Evolutionary conservation across 768 basidiomycete genomes (phyloP).

Genomic region (Amanita molliuscula): DNA sequence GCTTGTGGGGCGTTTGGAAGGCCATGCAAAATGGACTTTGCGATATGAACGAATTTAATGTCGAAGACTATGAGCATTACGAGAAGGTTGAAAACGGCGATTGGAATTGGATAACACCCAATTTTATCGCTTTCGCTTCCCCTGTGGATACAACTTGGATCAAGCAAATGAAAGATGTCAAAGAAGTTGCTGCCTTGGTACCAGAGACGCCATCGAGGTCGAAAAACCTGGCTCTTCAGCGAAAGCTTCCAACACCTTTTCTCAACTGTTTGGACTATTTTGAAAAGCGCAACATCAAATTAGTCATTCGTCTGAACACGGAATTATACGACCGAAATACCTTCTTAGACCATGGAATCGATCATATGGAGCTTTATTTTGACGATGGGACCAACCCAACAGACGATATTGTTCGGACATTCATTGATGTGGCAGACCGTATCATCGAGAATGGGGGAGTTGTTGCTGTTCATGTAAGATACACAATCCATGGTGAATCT

Average conservation of each 20-base stretch:
- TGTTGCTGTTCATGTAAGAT: conserved; percentile 78
- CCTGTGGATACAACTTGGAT: conserved; percentile 78
- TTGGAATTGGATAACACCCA: conserved; percentile 92
- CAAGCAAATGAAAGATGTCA: conserved; percentile 59
- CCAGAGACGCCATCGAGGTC: conserved; percentile 13
- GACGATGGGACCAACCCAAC: conserved; percentile 98
- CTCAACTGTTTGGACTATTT: conserved; percentile 92
- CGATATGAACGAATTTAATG: conserved; percentile 90
- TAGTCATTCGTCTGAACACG: conserved; percentile 91
- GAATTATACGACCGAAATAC: conserved; percentile 77
- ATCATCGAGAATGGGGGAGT: conserved; percentile 71
- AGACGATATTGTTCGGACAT: conserved; percentile 87
- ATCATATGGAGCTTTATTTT: conserved; percentile 89
- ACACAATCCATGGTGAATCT: neutral
- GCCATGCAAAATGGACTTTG: conserved; percentile 86
- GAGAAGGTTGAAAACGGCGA: conserved; percentile 95
- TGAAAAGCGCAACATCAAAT: conserved; percentile 73
- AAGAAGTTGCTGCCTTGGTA: conserved; percentile 11
- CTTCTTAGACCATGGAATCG: conserved; percentile 78
- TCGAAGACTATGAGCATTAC: conserved; percentile 88
- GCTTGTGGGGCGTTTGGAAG: conserved; percentile 82
- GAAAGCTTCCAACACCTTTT: conserved; percentile 72
- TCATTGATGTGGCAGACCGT: conserved; percentile 78
- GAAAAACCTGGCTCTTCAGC: conserved; percentile 52
- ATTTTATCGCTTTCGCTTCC: conserved; percentile 91